Conservation (phyloP, 495 filamentous ascomycete species). For the Geopyxis carbonaria region DNA sequence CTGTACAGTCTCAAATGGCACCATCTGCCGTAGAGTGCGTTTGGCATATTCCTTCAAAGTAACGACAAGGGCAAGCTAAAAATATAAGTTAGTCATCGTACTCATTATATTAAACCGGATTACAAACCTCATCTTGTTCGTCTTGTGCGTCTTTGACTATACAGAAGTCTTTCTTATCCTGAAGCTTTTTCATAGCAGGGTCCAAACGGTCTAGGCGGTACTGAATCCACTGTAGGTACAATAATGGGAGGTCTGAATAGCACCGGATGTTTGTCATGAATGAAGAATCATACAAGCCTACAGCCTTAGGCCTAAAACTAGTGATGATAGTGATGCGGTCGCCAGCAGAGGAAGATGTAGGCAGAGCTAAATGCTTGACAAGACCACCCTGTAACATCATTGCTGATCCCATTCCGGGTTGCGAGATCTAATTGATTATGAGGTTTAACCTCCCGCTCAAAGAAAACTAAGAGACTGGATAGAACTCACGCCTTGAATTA, state of each 20-base stretch:
- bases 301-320: slow-evolving; percentile 22
- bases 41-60: slow-evolving; percentile 5
- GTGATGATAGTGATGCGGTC: slow-evolving; percentile 28
- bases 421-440: slow-evolving; percentile 6
- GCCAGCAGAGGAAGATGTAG: slow-evolving; percentile 15
- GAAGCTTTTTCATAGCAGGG: slow-evolving; percentile 1
- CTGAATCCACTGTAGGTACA: slow-evolving; percentile 26
- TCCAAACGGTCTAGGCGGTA: slow-evolving; percentile 14
- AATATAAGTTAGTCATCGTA: background rate
- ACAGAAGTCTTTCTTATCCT: background rate
- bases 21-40: slow-evolving; percentile 8
- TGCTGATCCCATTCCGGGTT: slow-evolving; percentile 13
- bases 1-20: slow-evolving; percentile 1
- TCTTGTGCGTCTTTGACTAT: slow-evolving; percentile 4
- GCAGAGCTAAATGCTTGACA: slow-evolving; percentile 26
- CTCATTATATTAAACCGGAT: too few relatives aligned
- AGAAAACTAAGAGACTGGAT: too few relatives aligned
- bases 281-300: slow-evolving; percentile 22
- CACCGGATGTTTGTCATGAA: slow-evolving; percentile 26
- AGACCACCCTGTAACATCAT: slow-evolving; percentile 27
- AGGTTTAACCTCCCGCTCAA: too few relatives aligned
- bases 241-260: slow-evolving; percentile 16
- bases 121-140: background rate
- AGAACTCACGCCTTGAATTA: slow-evolving; percentile 18
- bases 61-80: too few relatives aligned